phyloP scores from a whole-genome alignment of 106 monocot genomes.

The Phalaenopsis equestris region DNA sequence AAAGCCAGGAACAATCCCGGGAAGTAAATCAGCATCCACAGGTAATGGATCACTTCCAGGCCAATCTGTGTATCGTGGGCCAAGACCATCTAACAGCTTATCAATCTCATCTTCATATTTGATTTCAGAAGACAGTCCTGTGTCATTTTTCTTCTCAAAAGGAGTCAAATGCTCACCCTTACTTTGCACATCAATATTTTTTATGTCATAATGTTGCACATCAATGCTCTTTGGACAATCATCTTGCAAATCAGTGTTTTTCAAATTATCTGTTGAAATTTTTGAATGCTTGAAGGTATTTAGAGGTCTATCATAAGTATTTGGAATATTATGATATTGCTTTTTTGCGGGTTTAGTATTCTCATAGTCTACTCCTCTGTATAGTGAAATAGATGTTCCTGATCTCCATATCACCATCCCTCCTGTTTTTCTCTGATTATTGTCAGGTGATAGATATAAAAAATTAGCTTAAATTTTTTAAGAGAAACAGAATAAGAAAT shows the following conservation, averaged over 20 bases:
- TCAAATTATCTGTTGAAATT: background rate
- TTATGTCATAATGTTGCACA: background rate
- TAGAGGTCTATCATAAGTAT: constrained; percentile 10
- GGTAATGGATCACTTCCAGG: constrained; percentile 79
- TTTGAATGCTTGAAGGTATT: constrained; percentile 3
- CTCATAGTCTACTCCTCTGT: constrained; percentile 74
- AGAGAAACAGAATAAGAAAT: background rate
- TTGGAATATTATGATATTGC: constrained; percentile 14
- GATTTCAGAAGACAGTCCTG: constrained; percentile 23
- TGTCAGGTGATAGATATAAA: constrained; percentile 7
- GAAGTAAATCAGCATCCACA: constrained; percentile 97
- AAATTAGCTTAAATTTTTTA: background rate
- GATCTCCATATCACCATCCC: constrained; percentile 97
- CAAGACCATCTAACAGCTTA: constrained; percentile 69
- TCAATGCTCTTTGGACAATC: background rate
- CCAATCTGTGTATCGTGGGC: constrained; percentile 85
- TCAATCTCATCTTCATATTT: constrained; percentile 77
- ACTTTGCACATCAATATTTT: background rate
- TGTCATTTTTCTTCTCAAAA: constrained; percentile 15
- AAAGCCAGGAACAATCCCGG: constrained; percentile 56
- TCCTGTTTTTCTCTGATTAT: constrained; percentile 88
- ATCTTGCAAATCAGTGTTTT: background rate
- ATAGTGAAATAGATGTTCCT: constrained; percentile 82
- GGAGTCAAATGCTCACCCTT: background rate
- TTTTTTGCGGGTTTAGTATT: constrained; percentile 31